Percentiles rank a stretch among this genome's conserved stretches.
phyloP scores from a whole-genome alignment of 306 rosid genomes.

The Citrullus amarus region DNA sequence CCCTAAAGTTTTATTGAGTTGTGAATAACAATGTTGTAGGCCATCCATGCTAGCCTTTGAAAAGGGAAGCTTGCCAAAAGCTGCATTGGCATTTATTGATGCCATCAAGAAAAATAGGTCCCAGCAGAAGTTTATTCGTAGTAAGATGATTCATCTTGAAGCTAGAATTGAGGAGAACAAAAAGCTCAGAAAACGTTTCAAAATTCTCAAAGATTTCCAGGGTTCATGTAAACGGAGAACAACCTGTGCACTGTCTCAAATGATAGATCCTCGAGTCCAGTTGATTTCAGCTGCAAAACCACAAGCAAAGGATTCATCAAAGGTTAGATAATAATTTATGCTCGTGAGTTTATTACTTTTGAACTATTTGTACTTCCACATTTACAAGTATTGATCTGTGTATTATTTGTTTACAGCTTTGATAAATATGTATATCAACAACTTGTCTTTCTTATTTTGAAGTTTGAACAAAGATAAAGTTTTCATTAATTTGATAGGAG shows the following conservation, averaged over 20 bases:
- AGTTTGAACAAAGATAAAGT: not conserved
- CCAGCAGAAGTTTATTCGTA: slow-evolving; percentile 47
- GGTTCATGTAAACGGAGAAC: slow-evolving; percentile 53
- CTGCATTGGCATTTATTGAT: slow-evolving; percentile 51
- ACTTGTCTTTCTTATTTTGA: not conserved
- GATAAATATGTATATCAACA: not conserved
- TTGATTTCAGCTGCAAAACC: slow-evolving; percentile 47
- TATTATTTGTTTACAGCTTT: not conserved
- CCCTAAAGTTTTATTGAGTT: slow-evolving; percentile 13
- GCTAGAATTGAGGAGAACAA: slow-evolving; percentile 76
- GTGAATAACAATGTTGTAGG: slow-evolving; percentile 18
- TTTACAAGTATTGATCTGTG: not conserved
- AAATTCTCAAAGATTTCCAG: slow-evolving; percentile 73
- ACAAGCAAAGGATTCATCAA: slow-evolving; percentile 25
- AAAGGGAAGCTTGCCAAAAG: slow-evolving; percentile 42
- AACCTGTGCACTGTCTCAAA: slow-evolving; percentile 53
- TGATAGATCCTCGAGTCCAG: slow-evolving; percentile 60
- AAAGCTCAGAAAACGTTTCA: slow-evolving; percentile 40
- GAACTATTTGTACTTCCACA: not conserved
- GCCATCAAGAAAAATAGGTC: slow-evolving; percentile 73
- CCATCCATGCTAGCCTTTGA: slow-evolving; percentile 21
- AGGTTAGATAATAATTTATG: slow-evolving; percentile 35
- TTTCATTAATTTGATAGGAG: not conserved
- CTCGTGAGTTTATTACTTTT: not conserved
- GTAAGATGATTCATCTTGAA: slow-evolving; percentile 56